Evolutionary conservation across 1,139 yeast genomes (phyloP), one percentile per base, ranked within the genome.

Genomic region (Hemisphaericaspora subhashii): DNA sequence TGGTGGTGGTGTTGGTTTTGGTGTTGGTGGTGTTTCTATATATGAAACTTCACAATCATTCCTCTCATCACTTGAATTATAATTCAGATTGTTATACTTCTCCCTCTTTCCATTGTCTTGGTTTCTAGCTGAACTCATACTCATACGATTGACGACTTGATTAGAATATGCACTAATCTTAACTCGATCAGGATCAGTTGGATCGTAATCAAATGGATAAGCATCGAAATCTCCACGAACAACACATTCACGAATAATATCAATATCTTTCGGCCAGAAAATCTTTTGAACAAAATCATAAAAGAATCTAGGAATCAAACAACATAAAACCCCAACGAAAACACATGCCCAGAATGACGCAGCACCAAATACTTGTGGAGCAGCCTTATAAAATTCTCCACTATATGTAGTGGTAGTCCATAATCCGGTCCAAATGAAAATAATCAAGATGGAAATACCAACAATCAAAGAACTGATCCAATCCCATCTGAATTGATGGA

Each of bases 401-500:
- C 92, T 74, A 37, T 66, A 64, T 11, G 69, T 48, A 9, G 61
- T 50, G 14, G 84, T 67, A 1, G 96, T 79, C 90, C 96, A 92
- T 36, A 90, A 71, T 36, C 96, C 96, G 1, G 96, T 82, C 97
- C 98, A 90, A 41, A 79, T 81, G 60, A 80, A 86, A 35, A 88
- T 71, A 35, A 89, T 55, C 43, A 89, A 54, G 41, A 81, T 75
- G 6, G 96, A 86, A 31, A 90, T 55, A 8, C 67, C 65, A 42
- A 80, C 77, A 53, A 87, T 74, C 39, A 86, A 56, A 14, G 74
- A 52, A 4, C 90, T 79, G 40, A 88, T 66, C 95, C 95, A 88
- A 64, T 92, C 98, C 98, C 98, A 92, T 56, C 95, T 76, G 57
- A 81, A 81, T 62, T 88, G 95, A 58, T 89, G 95, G 50, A 85